phyloP scores from a whole-genome alignment of 2,329 filamentous ascomycete genomes.

The Colletotrichum godetiae region DNA sequence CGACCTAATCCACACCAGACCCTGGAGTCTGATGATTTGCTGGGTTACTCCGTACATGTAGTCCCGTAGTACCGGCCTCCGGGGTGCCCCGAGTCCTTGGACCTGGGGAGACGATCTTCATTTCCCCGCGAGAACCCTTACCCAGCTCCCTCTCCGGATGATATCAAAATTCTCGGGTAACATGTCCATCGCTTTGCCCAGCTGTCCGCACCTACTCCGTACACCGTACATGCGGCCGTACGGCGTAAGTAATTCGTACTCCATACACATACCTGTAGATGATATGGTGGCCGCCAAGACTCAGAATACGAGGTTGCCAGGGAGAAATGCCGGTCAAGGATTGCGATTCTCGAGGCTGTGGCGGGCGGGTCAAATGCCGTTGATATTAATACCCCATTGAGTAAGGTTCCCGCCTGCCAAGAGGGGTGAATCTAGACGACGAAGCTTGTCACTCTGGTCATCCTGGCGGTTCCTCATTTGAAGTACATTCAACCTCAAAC shows the following conservation, averaged over 20 bases:
- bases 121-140: background rate
- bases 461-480: background rate
- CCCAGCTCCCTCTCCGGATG: background rate
- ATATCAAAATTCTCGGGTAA: background rate
- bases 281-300: background rate
- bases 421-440: background rate
- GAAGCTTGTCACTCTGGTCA: background rate
- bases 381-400: background rate
- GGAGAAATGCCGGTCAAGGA: background rate
- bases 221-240: too few relatives aligned
- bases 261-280: too few relatives aligned
- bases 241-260: too few relatives aligned
- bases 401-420: background rate
- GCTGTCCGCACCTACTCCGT: too few relatives aligned
- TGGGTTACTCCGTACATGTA: background rate
- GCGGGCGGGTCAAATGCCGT: background rate
- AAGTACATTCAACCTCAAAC: background rate
- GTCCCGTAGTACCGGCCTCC: too few relatives aligned
- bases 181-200: background rate
- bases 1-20: background rate
- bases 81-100: background rate
- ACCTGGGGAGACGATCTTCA: background rate
- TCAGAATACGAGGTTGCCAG: background rate
- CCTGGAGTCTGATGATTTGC: background rate
- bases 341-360: background rate